These are phyloP conservation scores for Populus hybrid DNA, from an alignment of 441 rosid genomes.

Conservation along the genomic window DNA sequence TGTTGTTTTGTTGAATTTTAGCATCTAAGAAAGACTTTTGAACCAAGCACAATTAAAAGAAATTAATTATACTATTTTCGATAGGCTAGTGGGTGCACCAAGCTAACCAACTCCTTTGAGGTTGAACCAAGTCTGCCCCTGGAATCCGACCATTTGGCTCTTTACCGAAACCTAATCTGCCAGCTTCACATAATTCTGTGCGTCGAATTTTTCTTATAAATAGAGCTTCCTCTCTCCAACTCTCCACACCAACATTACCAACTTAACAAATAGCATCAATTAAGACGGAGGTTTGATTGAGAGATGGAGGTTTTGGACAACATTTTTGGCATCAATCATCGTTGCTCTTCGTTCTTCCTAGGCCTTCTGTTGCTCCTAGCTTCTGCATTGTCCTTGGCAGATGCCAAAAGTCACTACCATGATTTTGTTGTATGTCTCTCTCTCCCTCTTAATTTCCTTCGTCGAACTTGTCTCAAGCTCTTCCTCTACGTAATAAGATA, in stretches of 20 bases:
- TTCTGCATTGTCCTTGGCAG: constrained; percentile 28
- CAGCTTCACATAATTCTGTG: constrained; percentile 22
- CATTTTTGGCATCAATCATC: not conserved
- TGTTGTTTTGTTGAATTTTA: constrained; percentile 22
- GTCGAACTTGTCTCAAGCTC: not conserved
- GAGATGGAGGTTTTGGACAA: constrained; percentile 25
- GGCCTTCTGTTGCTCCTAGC: constrained; percentile 39
- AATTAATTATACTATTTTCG: constrained; percentile 16
- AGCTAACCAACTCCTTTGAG: constrained; percentile 35
- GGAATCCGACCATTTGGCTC: constrained; percentile 1
- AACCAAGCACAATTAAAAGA: constrained; percentile 32
- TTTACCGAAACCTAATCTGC: constrained; percentile 24
- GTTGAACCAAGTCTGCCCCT: constrained; percentile 20
- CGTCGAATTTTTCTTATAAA: constrained; percentile 30
- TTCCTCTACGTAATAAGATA: too few relatives aligned
- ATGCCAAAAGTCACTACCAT: constrained; percentile 45
- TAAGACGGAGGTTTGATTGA: too few relatives aligned
- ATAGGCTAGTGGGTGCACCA: constrained; percentile 46
- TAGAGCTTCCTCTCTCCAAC: not conserved
- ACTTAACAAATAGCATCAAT: not conserved
- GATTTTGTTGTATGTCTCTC: constrained; percentile 55
- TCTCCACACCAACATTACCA: constrained; percentile 13
- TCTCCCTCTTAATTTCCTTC: not conserved
- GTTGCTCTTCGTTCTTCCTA: constrained; percentile 25
- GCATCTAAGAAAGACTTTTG: constrained; percentile 31